Percentiles rank a stretch among this genome's conserved stretches.
Conservation (phyloP, 2,329 filamentous ascomycete species). For the Trichoderma citrinoviride region DNA sequence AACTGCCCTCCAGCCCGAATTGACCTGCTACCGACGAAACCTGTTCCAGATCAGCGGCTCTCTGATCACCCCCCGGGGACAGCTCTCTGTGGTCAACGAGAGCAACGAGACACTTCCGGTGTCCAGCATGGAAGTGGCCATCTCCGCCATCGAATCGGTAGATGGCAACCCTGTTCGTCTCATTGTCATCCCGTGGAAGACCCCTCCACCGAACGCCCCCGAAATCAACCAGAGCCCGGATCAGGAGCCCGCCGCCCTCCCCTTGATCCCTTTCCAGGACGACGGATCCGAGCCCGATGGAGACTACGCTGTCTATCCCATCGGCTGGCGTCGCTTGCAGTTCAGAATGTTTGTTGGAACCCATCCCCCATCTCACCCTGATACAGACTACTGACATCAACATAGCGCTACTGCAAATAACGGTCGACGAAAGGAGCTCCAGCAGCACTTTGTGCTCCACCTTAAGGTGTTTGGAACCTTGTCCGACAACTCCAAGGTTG, state of each 20-base stretch:
- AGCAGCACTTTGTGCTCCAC: slow-evolving; percentile 91
- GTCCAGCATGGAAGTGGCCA: slow-evolving; percentile 76
- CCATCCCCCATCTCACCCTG: no score
- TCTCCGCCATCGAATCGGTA: slow-evolving; percentile 91
- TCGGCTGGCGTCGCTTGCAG: slow-evolving; percentile 90
- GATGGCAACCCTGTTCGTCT: slow-evolving; percentile 89
- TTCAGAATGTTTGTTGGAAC: slow-evolving; percentile 70
- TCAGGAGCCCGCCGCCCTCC: slow-evolving; percentile 81
- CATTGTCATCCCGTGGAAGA: slow-evolving; percentile 98
- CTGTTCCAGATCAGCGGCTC: slow-evolving; percentile 94
- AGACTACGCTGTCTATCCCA: slow-evolving; percentile 85
- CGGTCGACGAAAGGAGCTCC: slow-evolving; percentile 86
- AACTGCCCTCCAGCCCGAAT: slow-evolving; percentile 65
- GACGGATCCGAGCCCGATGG: slow-evolving; percentile 61
- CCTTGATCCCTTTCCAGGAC: slow-evolving; percentile 66
- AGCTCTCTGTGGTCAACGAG: slow-evolving; percentile 79
- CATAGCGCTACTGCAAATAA: slow-evolving; percentile 89
- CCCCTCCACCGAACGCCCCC: slow-evolving; percentile 75
- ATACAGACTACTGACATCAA: background rate
- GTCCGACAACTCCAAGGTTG: slow-evolving; percentile 75
- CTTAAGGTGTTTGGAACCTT: slow-evolving; percentile 83
- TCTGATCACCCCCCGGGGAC: slow-evolving; percentile 73
- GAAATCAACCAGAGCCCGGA: slow-evolving; percentile 64
- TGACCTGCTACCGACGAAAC: slow-evolving; percentile 95
- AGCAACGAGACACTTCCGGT: slow-evolving; percentile 82